These are phyloP conservation scores for Alisma plantagoaquatica DNA, from an alignment of 106 monocot genomes.

Conservation along the genomic window DNA sequence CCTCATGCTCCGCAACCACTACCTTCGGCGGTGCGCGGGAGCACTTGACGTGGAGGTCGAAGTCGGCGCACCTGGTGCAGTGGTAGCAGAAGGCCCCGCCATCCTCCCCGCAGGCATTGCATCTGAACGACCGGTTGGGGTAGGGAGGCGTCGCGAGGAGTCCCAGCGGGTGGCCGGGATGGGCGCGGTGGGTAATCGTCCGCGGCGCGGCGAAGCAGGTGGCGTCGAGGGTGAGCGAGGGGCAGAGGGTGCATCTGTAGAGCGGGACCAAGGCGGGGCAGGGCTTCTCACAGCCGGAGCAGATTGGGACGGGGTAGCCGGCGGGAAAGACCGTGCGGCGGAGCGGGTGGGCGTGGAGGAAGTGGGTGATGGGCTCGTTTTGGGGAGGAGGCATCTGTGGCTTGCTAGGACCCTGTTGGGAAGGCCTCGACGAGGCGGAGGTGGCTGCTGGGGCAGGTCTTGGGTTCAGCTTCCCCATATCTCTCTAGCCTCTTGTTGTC, in stretches of 20 bases:
- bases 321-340: background rate
- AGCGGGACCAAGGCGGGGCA: background rate
- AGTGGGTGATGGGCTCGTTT: conserved; percentile 7
- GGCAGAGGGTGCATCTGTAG: background rate
- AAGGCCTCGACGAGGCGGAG: no score
- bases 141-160: background rate
- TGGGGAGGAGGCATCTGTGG: no score
- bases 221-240: background rate
- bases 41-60: conserved; percentile 7
- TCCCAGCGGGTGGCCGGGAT: background rate
- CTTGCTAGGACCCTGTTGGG: no score
- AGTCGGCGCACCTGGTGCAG: conserved; percentile 3
- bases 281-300: background rate
- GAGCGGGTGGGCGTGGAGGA: conserved; percentile 8
- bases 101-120: conserved; percentile 4
- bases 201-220: background rate
- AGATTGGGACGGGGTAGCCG: background rate
- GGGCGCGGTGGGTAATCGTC: background rate
- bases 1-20: no score
- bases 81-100: background rate
- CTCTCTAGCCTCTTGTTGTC: no score
- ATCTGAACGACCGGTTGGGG: background rate
- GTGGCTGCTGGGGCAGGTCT: no score
- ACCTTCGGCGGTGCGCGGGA: background rate
- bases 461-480: no score